A percentile compares a stretch with the other conserved stretches of the same genome.
phyloP scores from a whole-genome alignment of 78 protist genomes.

The Dictyostelium citrinum region DNA sequence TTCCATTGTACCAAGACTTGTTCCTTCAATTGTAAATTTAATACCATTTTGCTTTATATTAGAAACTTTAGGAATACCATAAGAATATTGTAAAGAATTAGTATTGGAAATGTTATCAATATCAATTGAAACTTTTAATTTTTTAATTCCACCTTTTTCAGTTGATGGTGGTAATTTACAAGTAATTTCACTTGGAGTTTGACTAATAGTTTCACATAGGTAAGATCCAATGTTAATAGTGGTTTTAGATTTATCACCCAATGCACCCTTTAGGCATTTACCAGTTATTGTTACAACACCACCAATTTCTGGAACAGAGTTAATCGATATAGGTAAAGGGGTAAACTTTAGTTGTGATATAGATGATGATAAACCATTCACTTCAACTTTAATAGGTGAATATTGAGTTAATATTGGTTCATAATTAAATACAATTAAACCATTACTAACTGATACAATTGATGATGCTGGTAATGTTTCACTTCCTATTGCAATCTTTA shows the following conservation, averaged over 20 bases:
- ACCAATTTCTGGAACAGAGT: neutral
- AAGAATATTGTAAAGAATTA: neutral
- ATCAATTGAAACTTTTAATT: neutral
- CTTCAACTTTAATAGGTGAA: neutral
- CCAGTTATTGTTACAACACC: neutral
- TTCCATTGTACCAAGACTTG: neutral
- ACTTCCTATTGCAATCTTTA: neutral
- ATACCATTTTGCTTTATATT: neutral
- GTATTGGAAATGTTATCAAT: neutral
- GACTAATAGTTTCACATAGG: neutral
- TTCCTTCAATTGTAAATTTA: neutral
- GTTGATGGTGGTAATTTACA: neutral
- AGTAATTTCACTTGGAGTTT: neutral
- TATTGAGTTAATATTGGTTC: neutral
- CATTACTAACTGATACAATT: neutral
- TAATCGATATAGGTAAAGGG: neutral
- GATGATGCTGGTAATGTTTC: neutral
- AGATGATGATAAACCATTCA: neutral
- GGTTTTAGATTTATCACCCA: neutral
- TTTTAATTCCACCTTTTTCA: neutral
- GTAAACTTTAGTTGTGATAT: neutral
- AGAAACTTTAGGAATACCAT: neutral
- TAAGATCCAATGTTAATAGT: neutral
- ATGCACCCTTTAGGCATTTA: neutral
- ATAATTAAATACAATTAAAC: neutral